Base-by-base conservation (phyloP, 345 rosid species). In the Gossypioides kirkii region DNA sequence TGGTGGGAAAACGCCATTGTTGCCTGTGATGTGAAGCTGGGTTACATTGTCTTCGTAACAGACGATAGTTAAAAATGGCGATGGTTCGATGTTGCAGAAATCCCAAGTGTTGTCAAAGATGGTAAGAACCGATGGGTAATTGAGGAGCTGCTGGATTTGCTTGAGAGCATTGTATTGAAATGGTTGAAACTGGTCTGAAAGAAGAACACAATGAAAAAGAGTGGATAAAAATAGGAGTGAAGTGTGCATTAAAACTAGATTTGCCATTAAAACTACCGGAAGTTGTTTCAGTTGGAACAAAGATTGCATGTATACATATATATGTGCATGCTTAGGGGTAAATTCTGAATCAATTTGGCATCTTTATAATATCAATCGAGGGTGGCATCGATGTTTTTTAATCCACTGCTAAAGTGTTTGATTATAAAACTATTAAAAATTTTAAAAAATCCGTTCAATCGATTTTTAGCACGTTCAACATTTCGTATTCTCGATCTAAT, bases 31-130 rank as follows among this genome's bases (percentile, higher is more conserved):
- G 73, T 86, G 91, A 73, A 89, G 83, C 82, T 89, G 91, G 2
- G 93, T 86, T 28, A 89, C 50, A 56, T 83, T 73, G n/a, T 83
- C 82, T 64, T 83, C 82, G 69, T 85, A 89, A 79, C 93, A 89
- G 2, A 66, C 79, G 1, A 89, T 36, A 16, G 87, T 82, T 17
- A 86, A 77, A 50, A 81, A 78, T 71, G 87, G 69, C 25, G 84
- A 63, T 66, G 89, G 82, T 18, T 83, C 86, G 32, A 70, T 63
- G 72, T 38, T 78, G 88, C 91, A 89, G 5, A 81, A 61, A 56
- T 87, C 87, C 25, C 80, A n/a, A 32, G 72, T 12, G 64, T 10
- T 62, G 78, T 47, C 47, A 12, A 77, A 73, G 78, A 76, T 84
- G 81, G 26, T 59, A 8, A 74, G 72, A 47, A 56, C 38, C 36